Evolutionary conservation across 176 grass and related monocot genomes (phyloP).

Genomic region (Triticum monococcum): DNA sequence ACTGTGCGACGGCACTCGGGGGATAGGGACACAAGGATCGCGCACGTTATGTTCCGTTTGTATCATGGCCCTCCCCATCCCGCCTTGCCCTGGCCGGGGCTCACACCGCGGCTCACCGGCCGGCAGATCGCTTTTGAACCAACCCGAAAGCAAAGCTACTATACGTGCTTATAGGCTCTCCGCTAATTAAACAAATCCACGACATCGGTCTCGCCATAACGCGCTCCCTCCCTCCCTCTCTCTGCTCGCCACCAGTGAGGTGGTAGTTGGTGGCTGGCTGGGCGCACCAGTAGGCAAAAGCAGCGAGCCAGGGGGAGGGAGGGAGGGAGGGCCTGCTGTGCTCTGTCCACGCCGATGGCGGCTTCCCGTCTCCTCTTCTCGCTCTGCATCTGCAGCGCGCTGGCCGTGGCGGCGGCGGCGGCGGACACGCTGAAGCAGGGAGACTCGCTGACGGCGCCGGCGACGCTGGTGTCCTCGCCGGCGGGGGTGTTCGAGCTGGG

Average conservation of each 20-base stretch:
- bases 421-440: constrained; percentile 49
- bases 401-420: neutral
- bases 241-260: constrained; percentile 5
- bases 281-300: neutral
- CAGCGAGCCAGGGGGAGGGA: neutral
- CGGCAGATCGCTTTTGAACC: neutral
- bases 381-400: neutral
- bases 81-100: neutral
- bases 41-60: neutral
- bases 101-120: neutral
- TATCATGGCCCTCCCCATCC: neutral
- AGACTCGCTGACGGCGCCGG: constrained; percentile 13
- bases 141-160: constrained; percentile 18
- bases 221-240: neutral
- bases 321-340: neutral
- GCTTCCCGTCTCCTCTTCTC: neutral
- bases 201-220: neutral
- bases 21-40: neutral
- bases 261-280: constrained; percentile 36
- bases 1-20: neutral
- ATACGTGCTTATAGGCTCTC: constrained; percentile 14
- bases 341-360: constrained; percentile 36
- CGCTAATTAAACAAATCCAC: constrained; percentile 35
- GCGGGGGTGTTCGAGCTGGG: constrained; percentile 61
- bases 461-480: constrained; percentile 61